phyloP scores from a whole-genome alignment of 495 filamentous ascomycete species.

The Cetradonia linearis region DNA sequence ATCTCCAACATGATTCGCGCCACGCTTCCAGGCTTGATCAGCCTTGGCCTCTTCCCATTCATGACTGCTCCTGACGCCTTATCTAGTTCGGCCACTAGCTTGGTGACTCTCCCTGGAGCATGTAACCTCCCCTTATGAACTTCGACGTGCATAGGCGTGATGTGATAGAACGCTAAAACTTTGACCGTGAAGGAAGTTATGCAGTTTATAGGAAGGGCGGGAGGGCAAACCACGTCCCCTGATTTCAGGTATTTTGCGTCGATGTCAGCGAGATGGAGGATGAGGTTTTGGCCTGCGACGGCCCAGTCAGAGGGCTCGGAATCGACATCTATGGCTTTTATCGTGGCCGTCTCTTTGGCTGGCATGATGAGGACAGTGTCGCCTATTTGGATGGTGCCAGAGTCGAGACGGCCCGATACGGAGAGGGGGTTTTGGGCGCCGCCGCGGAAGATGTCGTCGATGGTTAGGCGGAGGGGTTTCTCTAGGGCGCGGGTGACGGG shows the following conservation, averaged over 20 bases:
- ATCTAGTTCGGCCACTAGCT: constrained; percentile 62
- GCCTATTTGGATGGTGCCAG: constrained; percentile 73
- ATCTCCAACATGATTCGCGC: constrained; percentile 62
- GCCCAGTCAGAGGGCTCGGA: constrained; percentile 71
- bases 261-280: constrained; percentile 75
- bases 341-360: constrained; percentile 60
- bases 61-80: constrained; percentile 52
- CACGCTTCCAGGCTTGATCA: constrained; percentile 63
- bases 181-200: constrained; percentile 66
- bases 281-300: constrained; percentile 86
- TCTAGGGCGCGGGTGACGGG: constrained; percentile 58
- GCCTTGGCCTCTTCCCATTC: constrained; percentile 72
- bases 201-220: constrained; percentile 54
- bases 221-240: constrained; percentile 76
- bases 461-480: constrained; percentile 75
- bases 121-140: constrained; percentile 78
- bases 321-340: constrained; percentile 71
- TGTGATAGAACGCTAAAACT: constrained; percentile 75
- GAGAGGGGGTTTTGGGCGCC: constrained; percentile 62
- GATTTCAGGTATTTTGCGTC: constrained; percentile 69
- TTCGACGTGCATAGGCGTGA: constrained; percentile 82
- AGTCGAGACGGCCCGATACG: constrained; percentile 75
- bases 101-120: constrained; percentile 60
- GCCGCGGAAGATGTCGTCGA: constrained; percentile 74
- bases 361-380: constrained; percentile 74